Conservation (phyloP, 306 rosid species). For the Dalbergia cultrata region DNA sequence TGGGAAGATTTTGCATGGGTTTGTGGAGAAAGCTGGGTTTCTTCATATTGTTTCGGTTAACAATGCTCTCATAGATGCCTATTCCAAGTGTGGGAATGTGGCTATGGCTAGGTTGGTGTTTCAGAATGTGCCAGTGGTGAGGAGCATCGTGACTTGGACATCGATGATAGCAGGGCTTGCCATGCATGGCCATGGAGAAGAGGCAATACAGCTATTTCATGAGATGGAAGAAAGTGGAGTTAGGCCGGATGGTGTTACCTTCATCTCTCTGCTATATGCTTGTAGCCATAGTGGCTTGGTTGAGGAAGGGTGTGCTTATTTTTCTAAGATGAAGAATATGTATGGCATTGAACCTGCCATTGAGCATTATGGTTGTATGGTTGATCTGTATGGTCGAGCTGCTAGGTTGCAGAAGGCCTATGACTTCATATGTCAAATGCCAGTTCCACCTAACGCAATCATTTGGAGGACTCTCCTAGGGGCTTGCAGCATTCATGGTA, state of each 20-base stretch:
- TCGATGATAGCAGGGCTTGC: constrained; percentile 80
- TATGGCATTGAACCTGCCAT: constrained; percentile 70
- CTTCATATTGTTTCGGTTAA: constrained; percentile 70
- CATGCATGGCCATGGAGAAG: constrained; percentile 85
- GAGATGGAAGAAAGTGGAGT: constrained; percentile 73
- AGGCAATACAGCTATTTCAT: constrained; percentile 68
- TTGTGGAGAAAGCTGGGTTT: constrained; percentile 74
- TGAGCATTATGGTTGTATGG: constrained; percentile 92
- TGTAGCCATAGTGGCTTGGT: constrained; percentile 85
- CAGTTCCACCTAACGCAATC: constrained; percentile 71
- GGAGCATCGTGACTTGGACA: constrained; percentile 81
- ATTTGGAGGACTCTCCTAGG: constrained; percentile 94
- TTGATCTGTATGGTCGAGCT: constrained; percentile 86
- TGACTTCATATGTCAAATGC: constrained; percentile 73
- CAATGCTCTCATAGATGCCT: constrained; percentile 79
- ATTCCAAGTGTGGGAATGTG: constrained; percentile 74
- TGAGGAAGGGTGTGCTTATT: constrained; percentile 67
- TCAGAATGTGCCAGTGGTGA: constrained; percentile 57
- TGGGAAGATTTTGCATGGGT: constrained; percentile 74
- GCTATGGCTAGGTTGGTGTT: constrained; percentile 76
- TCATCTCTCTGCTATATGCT: constrained; percentile 81
- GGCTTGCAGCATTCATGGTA: constrained; percentile 90
- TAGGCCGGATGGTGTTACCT: constrained; percentile 74
- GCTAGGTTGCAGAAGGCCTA: constrained; percentile 78
- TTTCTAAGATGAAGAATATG: constrained; percentile 66